These are phyloP conservation scores for Hypomyces rosellus DNA, from an alignment of 2,329 filamentous ascomycete species.

Conservation along the genomic window DNA sequence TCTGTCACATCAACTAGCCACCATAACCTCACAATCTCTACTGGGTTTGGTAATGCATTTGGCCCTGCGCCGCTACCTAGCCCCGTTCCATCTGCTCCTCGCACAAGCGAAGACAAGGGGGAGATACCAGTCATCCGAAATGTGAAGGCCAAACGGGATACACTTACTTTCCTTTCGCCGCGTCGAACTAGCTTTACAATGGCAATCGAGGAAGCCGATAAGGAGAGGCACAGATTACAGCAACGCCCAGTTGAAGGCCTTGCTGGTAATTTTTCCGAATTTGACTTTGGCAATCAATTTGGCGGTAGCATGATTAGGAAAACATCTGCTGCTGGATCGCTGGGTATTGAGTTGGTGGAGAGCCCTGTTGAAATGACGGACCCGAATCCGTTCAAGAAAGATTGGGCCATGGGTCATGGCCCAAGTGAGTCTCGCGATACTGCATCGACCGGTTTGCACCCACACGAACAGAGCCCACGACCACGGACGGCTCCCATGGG, in stretches of 20 bases:
- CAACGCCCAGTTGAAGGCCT: constrained; percentile 27
- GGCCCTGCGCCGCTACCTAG: constrained; percentile 34
- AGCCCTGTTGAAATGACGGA: constrained; percentile 9
- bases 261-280: constrained; percentile 31
- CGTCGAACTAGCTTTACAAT: constrained; percentile 43
- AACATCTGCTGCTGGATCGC: neutral
- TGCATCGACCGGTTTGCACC: too few species aligned
- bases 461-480: neutral
- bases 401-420: neutral
- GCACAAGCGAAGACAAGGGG: constrained; percentile 36
- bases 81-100: constrained; percentile 34
- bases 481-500: neutral
- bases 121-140: constrained; percentile 40
- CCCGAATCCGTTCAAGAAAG: constrained; percentile 5
- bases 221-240: constrained; percentile 14
- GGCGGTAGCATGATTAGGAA: constrained; percentile 24
- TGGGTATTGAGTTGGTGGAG: constrained; percentile 9
- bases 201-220: constrained; percentile 22
- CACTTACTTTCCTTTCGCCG: constrained; percentile 39
- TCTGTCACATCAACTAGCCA: neutral
- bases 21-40: too few species aligned
- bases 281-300: constrained; percentile 35
- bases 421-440: neutral
- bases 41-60: constrained; percentile 6
- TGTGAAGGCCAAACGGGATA: constrained; percentile 46